Evolutionary conservation across 2,329 filamentous ascomycete genomes (phyloP).

Genomic region (Penicillium thymicola): DNA sequence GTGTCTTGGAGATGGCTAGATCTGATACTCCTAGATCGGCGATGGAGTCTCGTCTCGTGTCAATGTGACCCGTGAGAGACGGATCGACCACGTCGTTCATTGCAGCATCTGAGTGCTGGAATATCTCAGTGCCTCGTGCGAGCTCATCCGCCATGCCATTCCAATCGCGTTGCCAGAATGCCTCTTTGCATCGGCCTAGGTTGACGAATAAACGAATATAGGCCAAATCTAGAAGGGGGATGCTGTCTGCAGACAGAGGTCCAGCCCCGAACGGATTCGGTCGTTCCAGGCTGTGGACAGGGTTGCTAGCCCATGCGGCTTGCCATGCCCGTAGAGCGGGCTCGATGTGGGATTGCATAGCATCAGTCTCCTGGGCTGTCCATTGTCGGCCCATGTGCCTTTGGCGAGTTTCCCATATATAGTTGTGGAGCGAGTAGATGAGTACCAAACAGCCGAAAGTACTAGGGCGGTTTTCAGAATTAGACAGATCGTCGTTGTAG

Average conservation of each 20-base stretch:
- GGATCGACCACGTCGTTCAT: slow-evolving; percentile 31
- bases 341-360: slow-evolving; percentile 93
- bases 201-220: slow-evolving; percentile 93
- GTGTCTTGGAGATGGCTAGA: slow-evolving; percentile 36
- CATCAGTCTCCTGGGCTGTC: slow-evolving; percentile 89
- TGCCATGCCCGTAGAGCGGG: slow-evolving; percentile 94
- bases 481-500: slow-evolving; percentile 52
- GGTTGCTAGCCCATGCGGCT: slow-evolving; percentile 82
- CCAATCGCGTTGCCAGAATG: slow-evolving; percentile 91
- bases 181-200: slow-evolving; percentile 85
- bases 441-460: slow-evolving; percentile 88
- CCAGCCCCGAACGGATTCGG: slow-evolving; percentile 80
- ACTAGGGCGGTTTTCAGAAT: slow-evolving; percentile 71
- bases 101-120: slow-evolving; percentile 62
- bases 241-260: slow-evolving; percentile 82
- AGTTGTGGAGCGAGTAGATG: slow-evolving; percentile 94
- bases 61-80: slow-evolving; percentile 23
- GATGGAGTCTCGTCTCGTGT: slow-evolving; percentile 34
- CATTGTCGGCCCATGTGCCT: slow-evolving; percentile 82
- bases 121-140: slow-evolving; percentile 70
- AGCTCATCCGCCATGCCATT: slow-evolving; percentile 87
- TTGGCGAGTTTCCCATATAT: slow-evolving; percentile 96
- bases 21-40: slow-evolving; percentile 37
- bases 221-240: slow-evolving; percentile 84
- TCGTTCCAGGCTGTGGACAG: slow-evolving; percentile 76